Evolutionary conservation across 805 yeast species (phyloP).

Genomic region (Yarrowia sp.): DNA sequence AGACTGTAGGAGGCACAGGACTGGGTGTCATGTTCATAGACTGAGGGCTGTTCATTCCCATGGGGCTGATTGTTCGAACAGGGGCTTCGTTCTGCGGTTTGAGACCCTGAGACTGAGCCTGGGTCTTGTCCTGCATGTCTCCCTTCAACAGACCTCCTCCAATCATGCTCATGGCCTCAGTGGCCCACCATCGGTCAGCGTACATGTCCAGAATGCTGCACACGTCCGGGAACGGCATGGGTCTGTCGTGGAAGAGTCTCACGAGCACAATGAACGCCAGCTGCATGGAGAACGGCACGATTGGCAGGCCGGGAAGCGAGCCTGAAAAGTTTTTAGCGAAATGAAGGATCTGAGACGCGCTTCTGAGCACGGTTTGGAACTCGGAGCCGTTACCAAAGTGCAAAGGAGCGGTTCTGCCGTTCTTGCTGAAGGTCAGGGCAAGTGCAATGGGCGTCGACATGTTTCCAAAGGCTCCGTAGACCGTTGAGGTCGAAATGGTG

Average conservation of each 20-base stretch:
- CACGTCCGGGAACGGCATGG: conserved; percentile 22
- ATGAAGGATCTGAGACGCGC: conserved; percentile 19
- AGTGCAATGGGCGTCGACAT: conserved; percentile 34
- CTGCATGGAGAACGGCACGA: conserved; percentile 25
- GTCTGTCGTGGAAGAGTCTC: conserved; percentile 21
- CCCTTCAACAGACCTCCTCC: conserved; percentile 20
- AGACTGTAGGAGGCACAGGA: not conserved
- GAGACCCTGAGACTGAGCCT: not conserved
- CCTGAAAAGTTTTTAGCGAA: conserved; percentile 1
- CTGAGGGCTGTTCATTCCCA: conserved; percentile 3
- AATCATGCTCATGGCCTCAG: conserved; percentile 38
- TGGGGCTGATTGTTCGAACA: not conserved
- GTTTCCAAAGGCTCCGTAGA: conserved; percentile 35
- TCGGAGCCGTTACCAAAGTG: conserved; percentile 3
- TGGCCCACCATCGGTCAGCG: conserved; percentile 38
- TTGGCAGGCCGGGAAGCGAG: conserved; percentile 20
- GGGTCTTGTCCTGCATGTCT: not conserved
- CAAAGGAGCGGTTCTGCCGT: conserved; percentile 8
- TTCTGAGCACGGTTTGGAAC: conserved; percentile 20
- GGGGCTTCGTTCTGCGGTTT: not conserved
- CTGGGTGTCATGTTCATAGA: conserved; percentile 9
- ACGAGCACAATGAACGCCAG: conserved; percentile 34
- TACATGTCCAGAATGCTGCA: conserved; percentile 25
- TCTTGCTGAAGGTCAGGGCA: conserved; percentile 31
- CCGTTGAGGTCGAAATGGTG: conserved; percentile 3